Evolutionary conservation across 768 basidiomycete species (phyloP).

Genomic region (Serendipita vermifera): DNA sequence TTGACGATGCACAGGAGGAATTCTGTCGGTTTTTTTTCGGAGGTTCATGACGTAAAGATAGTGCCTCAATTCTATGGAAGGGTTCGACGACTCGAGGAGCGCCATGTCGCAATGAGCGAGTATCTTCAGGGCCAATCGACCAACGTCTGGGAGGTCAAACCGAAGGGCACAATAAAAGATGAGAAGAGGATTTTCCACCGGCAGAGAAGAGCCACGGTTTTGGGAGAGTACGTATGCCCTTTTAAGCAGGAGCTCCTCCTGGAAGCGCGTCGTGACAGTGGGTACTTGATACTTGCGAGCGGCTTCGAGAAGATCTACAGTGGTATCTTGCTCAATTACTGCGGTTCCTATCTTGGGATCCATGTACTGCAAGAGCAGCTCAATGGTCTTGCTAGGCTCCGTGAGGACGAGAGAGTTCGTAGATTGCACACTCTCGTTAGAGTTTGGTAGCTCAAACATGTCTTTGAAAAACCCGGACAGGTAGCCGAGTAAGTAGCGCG

Average conservation of each 20-base stretch:
- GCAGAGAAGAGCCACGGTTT: neutral
- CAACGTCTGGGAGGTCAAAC: neutral
- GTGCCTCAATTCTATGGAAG: too few relatives aligned
- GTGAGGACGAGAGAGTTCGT: conserved; percentile 3
- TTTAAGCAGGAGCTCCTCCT: neutral
- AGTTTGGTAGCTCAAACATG: conserved; percentile 1
- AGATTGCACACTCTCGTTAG: too few relatives aligned
- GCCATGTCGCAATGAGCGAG: too few relatives aligned
- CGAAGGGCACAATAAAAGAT: neutral
- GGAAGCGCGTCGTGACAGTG: neutral
- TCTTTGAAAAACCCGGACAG: neutral
- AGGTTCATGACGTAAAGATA: too few relatives aligned
- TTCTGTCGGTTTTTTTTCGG: too few relatives aligned
- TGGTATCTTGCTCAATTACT: neutral
- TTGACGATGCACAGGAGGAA: too few relatives aligned
- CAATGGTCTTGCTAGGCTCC: neutral
- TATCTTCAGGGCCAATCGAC: neutral
- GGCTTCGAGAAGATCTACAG: neutral
- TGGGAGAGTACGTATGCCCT: neutral
- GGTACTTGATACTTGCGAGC: neutral
- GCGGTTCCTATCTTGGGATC: neutral
- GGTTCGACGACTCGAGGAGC: too few relatives aligned
- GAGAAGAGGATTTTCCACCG: neutral
- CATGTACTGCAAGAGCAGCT: neutral
- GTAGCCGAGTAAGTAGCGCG: neutral